phyloP scores from a whole-genome alignment of 2,329 filamentous ascomycete genomes.

The Neonectria sp. region DNA sequence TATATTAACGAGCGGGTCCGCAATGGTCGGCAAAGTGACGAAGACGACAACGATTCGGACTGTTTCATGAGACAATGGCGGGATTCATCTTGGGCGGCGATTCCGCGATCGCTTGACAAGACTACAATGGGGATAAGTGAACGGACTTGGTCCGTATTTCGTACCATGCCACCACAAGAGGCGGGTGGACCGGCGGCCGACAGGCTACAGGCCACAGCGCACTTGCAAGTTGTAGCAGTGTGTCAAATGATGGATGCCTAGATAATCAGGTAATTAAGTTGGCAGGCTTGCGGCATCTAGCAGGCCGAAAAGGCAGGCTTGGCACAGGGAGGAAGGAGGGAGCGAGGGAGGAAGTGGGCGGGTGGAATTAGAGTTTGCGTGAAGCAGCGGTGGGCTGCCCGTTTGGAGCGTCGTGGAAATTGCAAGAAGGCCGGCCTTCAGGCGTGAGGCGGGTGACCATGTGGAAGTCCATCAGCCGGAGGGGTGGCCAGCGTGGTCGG shows the following conservation, averaged over 20 bases:
- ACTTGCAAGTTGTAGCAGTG: too few relatives aligned
- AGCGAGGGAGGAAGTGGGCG: constrained; percentile 22
- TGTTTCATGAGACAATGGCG: not conserved
- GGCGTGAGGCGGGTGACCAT: constrained; percentile 38
- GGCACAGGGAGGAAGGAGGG: constrained; percentile 4
- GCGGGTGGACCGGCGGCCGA: not conserved
- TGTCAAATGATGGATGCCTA: not conserved
- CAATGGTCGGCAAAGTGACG: not conserved
- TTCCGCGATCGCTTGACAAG: constrained; percentile 13
- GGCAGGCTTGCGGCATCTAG: constrained; percentile 1
- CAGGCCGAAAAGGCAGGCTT: constrained; percentile 19
- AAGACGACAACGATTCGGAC: not conserved
- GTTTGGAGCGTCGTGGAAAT: constrained; percentile 42
- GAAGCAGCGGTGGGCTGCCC: constrained; percentile 45
- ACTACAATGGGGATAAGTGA: not conserved
- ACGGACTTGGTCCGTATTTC: not conserved
- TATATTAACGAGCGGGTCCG: not conserved
- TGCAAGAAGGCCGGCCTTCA: constrained; percentile 29
- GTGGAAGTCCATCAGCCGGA: constrained; percentile 22
- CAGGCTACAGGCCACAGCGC: not conserved
- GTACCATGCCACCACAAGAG: not conserved
- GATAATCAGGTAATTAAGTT: not conserved
- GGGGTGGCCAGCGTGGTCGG: too few relatives aligned
- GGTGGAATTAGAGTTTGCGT: constrained; percentile 46
- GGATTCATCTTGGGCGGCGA: not conserved